A percentile compares a stretch with the other conserved stretches of the same genome.
phyloP scores from a whole-genome alignment of 495 filamentous ascomycete species.

The Podospora anserina region DNA sequence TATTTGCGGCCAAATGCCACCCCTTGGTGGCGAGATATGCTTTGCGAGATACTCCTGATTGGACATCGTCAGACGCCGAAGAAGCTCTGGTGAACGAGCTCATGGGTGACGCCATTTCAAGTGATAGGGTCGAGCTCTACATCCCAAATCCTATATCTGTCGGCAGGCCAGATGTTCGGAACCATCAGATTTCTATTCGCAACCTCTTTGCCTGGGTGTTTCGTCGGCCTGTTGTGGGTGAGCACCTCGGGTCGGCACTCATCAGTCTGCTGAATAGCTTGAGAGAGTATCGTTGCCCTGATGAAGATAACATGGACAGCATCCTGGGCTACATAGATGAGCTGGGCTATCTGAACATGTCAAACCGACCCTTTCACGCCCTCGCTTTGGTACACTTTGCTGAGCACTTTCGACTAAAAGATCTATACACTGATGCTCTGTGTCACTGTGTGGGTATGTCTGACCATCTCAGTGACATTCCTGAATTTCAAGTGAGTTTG shows the following conservation, averaged over 20 bases:
- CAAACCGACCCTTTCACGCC: conserved; percentile 57
- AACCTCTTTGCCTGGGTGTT: conserved; percentile 68
- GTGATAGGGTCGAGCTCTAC: conserved; percentile 53
- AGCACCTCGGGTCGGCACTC: conserved; percentile 54
- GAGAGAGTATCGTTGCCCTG: conserved; percentile 48
- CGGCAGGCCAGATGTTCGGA: conserved; percentile 48
- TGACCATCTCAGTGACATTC: conserved; percentile 46
- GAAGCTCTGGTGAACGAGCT: conserved; percentile 18
- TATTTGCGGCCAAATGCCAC: conserved; percentile 50
- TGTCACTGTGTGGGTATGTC: conserved; percentile 67
- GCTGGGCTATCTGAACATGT: conserved; percentile 60
- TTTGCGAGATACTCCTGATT: conserved; percentile 27
- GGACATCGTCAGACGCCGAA: conserved; percentile 16
- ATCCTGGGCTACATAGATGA: conserved; percentile 56
- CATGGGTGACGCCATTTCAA: conserved; percentile 19
- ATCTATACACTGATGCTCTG: conserved; percentile 62
- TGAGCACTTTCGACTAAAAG: conserved; percentile 53
- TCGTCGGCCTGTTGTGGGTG: conserved; percentile 58
- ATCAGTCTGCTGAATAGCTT: conserved; percentile 57
- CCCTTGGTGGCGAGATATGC: conserved; percentile 53
- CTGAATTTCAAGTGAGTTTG: conserved; percentile 54
- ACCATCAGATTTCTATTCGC: conserved; percentile 60
- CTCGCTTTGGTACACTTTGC: conserved; percentile 58
- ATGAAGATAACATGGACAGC: conserved; percentile 49
- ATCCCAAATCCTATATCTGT: conserved; percentile 55